Evolutionary conservation across 371 early-diverging fungal species (phyloP), one percentile per base, ranked within the genome.

Genomic region (Capillidium rhysosporum): DNA sequence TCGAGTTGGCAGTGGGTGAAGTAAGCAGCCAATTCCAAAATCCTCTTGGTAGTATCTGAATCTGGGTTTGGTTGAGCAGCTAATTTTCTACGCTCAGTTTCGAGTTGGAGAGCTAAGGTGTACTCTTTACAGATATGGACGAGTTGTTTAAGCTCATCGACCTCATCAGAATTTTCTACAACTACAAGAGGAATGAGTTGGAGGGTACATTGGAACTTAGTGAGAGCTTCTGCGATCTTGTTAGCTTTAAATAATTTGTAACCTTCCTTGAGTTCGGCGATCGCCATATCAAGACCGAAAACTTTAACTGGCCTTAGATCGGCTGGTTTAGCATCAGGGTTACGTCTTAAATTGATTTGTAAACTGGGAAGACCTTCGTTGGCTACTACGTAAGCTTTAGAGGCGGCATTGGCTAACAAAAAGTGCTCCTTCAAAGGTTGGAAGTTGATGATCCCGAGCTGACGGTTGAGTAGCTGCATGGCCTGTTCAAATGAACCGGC

Each of bases 401-500:
- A 72, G 2, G 89, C 74, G 59, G 82, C 75, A 67, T 76, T 88
- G 23, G 87, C 77, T 28, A 80, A 67, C 65, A 92, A 56, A 65
- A 96, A 91, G 39, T 77, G 69, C 3, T 79, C 71, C 67, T 90
- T 89, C 43, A 96, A 75, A 2, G 90, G 87, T 31, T 75, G 84
- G 73, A 94, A 94, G 65, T 86, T 82, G 49, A 80, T 75, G 57
- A 84, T 79, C 24, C 93, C 91, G 18, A 77, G 76, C 70, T 92
- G 92, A 31, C 83, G 77, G 63, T 87, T 85, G 45, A 94, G 68
- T 31, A 88, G 75, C 72, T 84, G 81, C 89, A 96, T 91, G 8
- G 92, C 97, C 29, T 77, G 77, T 55, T 91, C 92, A 64, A 91
- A 92, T 4, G 83, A 72, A 45, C 97, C 97, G 3, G 92, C 90